A percentile compares a stretch with the other conserved stretches of the same genome.
These are phyloP conservation scores for Cucurbita ficifolia DNA, from an alignment of 306 rosid genomes.

Conservation along the genomic window DNA sequence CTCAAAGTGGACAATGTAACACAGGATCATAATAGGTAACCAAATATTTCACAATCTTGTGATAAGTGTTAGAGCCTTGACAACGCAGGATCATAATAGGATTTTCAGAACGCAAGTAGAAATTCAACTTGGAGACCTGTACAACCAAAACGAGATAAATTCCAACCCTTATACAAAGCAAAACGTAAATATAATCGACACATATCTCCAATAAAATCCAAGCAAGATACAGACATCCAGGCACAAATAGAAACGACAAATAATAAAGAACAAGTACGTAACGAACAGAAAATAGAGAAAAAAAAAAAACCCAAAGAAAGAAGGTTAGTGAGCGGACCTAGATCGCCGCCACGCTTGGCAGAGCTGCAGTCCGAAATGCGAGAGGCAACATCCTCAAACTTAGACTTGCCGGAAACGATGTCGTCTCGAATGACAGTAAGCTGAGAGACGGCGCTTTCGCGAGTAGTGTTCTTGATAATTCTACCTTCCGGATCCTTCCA, in stretches of 20 bases:
- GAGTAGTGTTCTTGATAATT: slow-evolving; percentile 53
- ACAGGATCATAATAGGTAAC: no score
- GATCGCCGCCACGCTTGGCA: slow-evolving; percentile 96
- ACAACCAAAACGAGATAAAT: not conserved
- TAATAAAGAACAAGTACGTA: not conserved
- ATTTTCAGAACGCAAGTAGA: not conserved
- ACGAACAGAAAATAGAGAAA: not conserved
- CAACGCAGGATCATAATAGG: not conserved
- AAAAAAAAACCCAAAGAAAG: not conserved
- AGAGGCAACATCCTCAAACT: slow-evolving; percentile 60
- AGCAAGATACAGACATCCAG: not conserved
- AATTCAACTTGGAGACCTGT: not conserved
- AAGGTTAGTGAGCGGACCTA: slow-evolving; percentile 28
- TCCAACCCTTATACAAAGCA: not conserved
- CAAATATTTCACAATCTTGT: not conserved
- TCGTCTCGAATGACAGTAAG: slow-evolving; percentile 52
- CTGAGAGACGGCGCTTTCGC: slow-evolving; percentile 59
- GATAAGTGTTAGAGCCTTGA: not conserved
- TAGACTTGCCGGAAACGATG: slow-evolving; percentile 61
- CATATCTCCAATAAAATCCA: not conserved
- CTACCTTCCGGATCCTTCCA: slow-evolving; percentile 98
- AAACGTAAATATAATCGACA: not conserved
- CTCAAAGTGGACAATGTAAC: no score
- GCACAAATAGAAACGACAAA: not conserved
- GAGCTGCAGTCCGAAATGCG: slow-evolving; percentile 87